These are phyloP conservation scores for Pilasporangium apinafurcum DNA, from an alignment of 352 stramenopile genomes.

Conservation along the genomic window DNA sequence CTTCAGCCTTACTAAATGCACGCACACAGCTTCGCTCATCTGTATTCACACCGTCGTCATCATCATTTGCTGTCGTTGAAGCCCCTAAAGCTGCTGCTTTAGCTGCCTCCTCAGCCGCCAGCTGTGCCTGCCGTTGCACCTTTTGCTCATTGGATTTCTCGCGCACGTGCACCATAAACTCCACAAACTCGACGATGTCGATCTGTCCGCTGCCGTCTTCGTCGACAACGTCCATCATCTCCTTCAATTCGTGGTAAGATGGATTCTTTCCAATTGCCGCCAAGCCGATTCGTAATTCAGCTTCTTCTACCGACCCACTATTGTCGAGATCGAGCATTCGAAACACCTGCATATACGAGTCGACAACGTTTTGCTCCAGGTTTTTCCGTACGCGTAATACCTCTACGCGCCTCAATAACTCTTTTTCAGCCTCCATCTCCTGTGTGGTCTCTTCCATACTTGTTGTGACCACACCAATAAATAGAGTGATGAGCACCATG, in stretches of 20 bases:
- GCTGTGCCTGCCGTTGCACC: conserved; percentile 2
- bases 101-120: conserved; percentile 10
- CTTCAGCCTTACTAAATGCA: background rate
- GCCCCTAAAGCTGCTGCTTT: conserved; percentile 1
- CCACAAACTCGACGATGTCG: conserved; percentile 82
- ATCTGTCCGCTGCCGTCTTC: conserved; percentile 84
- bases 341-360: conserved; percentile 83
- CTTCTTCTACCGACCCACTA: conserved; percentile 80
- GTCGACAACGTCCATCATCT: conserved; percentile 84
- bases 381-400: conserved; percentile 44
- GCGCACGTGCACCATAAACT: conserved; percentile 81
- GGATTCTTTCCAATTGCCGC: conserved; percentile 78
- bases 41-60: conserved; percentile 1
- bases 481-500: conserved; percentile 88
- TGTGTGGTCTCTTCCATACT: conserved; percentile 89
- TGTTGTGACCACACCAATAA: conserved; percentile 89
- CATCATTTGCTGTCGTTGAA: background rate
- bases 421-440: conserved; percentile 75
- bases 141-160: conserved; percentile 61
- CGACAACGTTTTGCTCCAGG: conserved; percentile 36
- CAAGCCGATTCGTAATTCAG: conserved; percentile 73
- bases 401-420: conserved; percentile 53
- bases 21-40: conserved; percentile 7
- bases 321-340: conserved; percentile 76
- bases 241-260: conserved; percentile 70